Percentiles rank a stretch among this genome's conserved stretches.
phyloP scores from a whole-genome alignment of 2,329 filamentous ascomycete genomes.

The Daldinia eschscholtzii region DNA sequence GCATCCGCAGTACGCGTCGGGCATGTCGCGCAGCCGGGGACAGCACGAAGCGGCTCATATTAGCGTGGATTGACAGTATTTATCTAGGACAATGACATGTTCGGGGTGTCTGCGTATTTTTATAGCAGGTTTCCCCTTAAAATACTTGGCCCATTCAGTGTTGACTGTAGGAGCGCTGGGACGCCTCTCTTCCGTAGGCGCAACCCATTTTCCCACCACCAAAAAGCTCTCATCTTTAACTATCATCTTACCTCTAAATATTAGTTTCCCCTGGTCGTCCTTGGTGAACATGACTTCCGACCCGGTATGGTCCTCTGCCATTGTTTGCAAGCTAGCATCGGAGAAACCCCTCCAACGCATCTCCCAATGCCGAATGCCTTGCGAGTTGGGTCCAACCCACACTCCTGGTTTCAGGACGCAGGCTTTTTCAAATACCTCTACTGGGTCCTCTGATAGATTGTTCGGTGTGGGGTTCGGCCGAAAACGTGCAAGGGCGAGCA shows the following conservation, averaged over 20 bases:
- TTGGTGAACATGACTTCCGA: conserved; percentile 22
- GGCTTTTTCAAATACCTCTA: conserved; percentile 23
- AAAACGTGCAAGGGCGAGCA: conserved; percentile 20
- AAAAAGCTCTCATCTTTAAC: conserved; percentile 10
- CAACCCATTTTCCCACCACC: conserved; percentile 12
- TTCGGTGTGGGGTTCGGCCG: conserved; percentile 8
- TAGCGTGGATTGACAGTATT: conserved; percentile 16
- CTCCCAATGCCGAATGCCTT: conserved; percentile 22
- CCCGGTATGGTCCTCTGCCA: conserved; percentile 17
- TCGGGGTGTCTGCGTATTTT: conserved; percentile 5
- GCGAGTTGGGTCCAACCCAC: conserved; percentile 23
- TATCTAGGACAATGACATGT: conserved; percentile 23
- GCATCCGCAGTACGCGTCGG: neutral
- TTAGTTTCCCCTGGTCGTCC: conserved; percentile 19
- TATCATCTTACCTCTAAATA: conserved; percentile 19
- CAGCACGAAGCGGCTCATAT: neutral
- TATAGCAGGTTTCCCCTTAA: conserved; percentile 10
- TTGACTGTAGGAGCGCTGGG: conserved; percentile 21
- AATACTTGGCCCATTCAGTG: conserved; percentile 23
- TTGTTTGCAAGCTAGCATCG: conserved; percentile 1
- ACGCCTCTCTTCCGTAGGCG: conserved; percentile 12
- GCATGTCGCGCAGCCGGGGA: neutral
- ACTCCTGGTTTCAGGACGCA: conserved; percentile 25
- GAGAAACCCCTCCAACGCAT: conserved; percentile 31
- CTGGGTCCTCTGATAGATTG: conserved; percentile 4